These are phyloP conservation scores for Myxozyma kluyveri DNA, from an alignment of 805 yeast genomes.

Conservation along the genomic window DNA sequence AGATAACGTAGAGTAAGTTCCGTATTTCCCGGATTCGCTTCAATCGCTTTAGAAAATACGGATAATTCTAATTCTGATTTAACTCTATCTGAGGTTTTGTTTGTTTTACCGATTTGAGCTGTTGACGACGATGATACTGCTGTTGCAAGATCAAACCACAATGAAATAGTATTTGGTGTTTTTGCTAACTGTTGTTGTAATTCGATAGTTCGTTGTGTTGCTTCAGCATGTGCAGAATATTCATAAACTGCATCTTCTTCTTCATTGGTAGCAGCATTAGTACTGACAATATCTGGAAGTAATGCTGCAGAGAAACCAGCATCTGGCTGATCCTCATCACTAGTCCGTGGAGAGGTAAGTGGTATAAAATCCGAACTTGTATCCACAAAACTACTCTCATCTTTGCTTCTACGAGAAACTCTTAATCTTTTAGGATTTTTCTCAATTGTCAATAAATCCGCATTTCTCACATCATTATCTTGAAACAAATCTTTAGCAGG, in stretches of 20 bases:
- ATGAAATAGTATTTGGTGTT: constrained; percentile 7
- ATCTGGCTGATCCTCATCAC: not conserved
- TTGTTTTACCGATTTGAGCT: too few relatives aligned
- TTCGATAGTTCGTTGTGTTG: not conserved
- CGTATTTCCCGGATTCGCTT: constrained; percentile 12
- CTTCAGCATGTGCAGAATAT: not conserved
- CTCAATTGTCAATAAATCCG: not conserved
- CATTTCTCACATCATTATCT: not conserved
- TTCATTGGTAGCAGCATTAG: not conserved
- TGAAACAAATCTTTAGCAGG: not conserved
- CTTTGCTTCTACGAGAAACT: not conserved
- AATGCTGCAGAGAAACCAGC: not conserved
- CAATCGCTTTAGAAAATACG: constrained; percentile 18
- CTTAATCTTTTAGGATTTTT: not conserved
- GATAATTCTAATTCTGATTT: constrained; percentile 17
- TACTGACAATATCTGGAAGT: not conserved
- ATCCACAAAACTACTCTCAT: too few relatives aligned
- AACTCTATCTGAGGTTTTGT: not conserved
- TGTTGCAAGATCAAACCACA: constrained; percentile 16
- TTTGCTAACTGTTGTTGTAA: constrained; percentile 12
- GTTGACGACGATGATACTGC: not conserved
- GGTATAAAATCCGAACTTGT: not conserved
- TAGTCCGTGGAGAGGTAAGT: not conserved
- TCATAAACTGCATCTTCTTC: constrained; percentile 7
- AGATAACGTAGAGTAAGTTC: constrained; percentile 9